A percentile compares a stretch with the other conserved stretches of the same genome.
These are phyloP conservation scores for Eutrema salsugineum DNA, from an alignment of 441 rosid species.

Conservation along the genomic window DNA sequence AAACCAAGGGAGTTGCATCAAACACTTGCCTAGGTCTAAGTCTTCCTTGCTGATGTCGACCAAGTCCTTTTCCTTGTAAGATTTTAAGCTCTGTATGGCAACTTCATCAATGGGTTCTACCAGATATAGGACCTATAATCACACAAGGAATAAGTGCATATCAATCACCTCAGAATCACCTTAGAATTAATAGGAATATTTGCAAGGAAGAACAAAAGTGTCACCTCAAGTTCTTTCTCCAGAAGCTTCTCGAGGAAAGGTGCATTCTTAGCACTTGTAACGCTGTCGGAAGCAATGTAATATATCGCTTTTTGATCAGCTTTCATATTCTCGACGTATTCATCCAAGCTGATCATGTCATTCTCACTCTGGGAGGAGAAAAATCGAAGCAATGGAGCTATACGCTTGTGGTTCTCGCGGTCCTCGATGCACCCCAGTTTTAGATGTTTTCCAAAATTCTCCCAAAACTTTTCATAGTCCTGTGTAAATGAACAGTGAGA, in stretches of 20 bases:
- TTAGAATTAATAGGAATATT: conserved; percentile 5
- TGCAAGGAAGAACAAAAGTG: not conserved
- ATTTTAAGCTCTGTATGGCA: conserved; percentile 86
- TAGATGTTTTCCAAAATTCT: conserved; percentile 74
- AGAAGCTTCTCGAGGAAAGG: conserved; percentile 93
- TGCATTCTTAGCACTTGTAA: conserved; percentile 79
- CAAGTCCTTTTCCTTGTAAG: conserved; percentile 92
- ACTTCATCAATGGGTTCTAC: conserved; percentile 96
- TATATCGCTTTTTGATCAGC: conserved; percentile 89
- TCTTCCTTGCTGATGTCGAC: conserved; percentile 97
- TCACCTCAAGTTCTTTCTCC: conserved; percentile 82
- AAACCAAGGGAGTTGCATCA: not conserved
- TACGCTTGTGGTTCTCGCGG: conserved; percentile 92
- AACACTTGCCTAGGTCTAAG: conserved; percentile 72
- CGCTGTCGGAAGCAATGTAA: conserved; percentile 84
- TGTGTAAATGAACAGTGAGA: conserved; percentile 22
- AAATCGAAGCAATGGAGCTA: conserved; percentile 89
- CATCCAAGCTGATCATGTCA: conserved; percentile 93
- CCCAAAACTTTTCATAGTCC: conserved; percentile 98
- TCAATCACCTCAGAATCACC: conserved; percentile 16
- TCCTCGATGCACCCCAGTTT: conserved; percentile 95
- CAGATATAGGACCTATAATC: conserved; percentile 63
- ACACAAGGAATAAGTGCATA: not conserved
- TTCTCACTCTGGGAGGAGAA: conserved; percentile 96
- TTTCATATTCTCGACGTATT: conserved; percentile 95